phyloP scores from a whole-genome alignment of 1,139 yeast genomes.

The Kodamaea anthophila region DNA sequence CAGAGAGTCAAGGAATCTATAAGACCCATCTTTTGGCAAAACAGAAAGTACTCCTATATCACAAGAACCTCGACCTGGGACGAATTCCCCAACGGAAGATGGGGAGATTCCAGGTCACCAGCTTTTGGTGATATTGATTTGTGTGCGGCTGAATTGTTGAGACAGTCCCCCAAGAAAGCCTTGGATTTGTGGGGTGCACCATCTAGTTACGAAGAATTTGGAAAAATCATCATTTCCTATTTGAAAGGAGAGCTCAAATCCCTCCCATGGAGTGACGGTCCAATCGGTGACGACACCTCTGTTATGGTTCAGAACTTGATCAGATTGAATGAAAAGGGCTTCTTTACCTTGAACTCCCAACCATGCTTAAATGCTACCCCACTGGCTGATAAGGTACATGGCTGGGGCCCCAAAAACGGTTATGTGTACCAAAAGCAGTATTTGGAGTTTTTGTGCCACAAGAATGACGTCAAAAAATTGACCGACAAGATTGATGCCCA shows the following conservation, averaged over 20 bases:
- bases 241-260: constrained; percentile 65
- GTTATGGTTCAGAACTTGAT: constrained; percentile 57
- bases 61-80: constrained; percentile 92
- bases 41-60: constrained; percentile 84
- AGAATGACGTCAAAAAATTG: constrained; percentile 38
- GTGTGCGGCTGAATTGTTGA: constrained; percentile 68
- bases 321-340: constrained; percentile 56
- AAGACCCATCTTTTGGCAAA: constrained; percentile 95
- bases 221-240: constrained; percentile 57
- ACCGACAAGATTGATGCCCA: constrained; percentile 31
- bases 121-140: constrained; percentile 85
- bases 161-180: constrained; percentile 78
- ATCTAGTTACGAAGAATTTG: constrained; percentile 48
- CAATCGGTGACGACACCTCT: constrained; percentile 72
- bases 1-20: constrained; percentile 76
- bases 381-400: constrained; percentile 67
- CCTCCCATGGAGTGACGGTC: constrained; percentile 94
- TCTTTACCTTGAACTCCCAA: constrained; percentile 86
- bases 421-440: constrained; percentile 93
- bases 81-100: constrained; percentile 91
- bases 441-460: constrained; percentile 76
- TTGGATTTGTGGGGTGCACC: constrained; percentile 88
- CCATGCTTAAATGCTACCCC: constrained; percentile 82
- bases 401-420: constrained; percentile 97
- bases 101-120: constrained; percentile 93